Evolutionary conservation across 805 yeast genomes (phyloP).

Genomic region (Candida ortonii): DNA sequence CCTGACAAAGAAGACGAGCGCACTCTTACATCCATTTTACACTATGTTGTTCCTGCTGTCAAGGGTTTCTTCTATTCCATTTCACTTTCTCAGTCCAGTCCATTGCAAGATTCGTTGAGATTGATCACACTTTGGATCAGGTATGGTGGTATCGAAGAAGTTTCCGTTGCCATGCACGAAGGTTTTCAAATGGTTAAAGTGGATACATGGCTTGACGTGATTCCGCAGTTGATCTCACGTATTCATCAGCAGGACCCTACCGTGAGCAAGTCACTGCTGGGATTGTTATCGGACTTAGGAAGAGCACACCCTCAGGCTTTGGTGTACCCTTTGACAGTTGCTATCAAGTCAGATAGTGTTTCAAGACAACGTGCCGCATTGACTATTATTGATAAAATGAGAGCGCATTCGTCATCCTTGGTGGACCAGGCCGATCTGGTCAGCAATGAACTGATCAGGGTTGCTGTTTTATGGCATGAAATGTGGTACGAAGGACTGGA

Average conservation of each 20-base stretch:
- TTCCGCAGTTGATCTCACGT: slow-evolving; percentile 93
- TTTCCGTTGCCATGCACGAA: slow-evolving; percentile 84
- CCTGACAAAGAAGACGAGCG: slow-evolving; percentile 23
- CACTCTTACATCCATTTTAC: slow-evolving; percentile 60
- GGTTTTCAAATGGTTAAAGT: slow-evolving; percentile 87
- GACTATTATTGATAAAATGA: slow-evolving; percentile 87
- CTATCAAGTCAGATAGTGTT: slow-evolving; percentile 88
- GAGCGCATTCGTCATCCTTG: slow-evolving; percentile 76
- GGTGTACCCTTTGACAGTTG: slow-evolving; percentile 92
- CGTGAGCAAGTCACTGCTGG: slow-evolving; percentile 76
- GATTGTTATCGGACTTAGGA: slow-evolving; percentile 81
- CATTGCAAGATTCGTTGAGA: slow-evolving; percentile 89
- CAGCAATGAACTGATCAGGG: slow-evolving; percentile 89
- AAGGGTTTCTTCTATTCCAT: slow-evolving; percentile 95
- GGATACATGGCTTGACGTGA: slow-evolving; percentile 92
- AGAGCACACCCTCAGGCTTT: slow-evolving; percentile 96
- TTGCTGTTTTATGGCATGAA: slow-evolving; percentile 96
- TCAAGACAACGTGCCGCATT: slow-evolving; percentile 89
- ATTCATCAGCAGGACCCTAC: slow-evolving; percentile 91
- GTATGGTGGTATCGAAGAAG: slow-evolving; percentile 90
- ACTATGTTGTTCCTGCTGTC: slow-evolving; percentile 94
- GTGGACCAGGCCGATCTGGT: slow-evolving; percentile 93
- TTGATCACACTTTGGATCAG: slow-evolving; percentile 92
- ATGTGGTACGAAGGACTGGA: slow-evolving; percentile 97
- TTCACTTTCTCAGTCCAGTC: slow-evolving; percentile 78